These are phyloP conservation scores for Gossypium arboreum DNA, from an alignment of 345 rosid genomes.

Conservation along the genomic window DNA sequence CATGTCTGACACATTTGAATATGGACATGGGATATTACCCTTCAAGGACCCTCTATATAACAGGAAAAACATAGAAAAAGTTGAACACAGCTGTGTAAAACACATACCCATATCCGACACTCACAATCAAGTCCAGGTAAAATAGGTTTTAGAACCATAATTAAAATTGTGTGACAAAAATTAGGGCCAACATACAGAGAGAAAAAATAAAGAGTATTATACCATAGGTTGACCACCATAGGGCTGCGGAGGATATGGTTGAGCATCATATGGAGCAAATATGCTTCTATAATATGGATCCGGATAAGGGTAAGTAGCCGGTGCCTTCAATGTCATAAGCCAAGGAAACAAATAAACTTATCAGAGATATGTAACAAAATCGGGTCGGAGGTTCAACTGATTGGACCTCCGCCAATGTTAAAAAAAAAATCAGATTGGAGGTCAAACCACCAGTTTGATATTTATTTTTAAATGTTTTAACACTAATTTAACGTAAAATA, in stretches of 20 bases:
- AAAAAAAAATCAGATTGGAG: no score
- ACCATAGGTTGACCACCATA: conserved; percentile 80
- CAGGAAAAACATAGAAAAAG: no score
- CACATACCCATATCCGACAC: no score
- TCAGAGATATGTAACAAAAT: conserved; percentile 13
- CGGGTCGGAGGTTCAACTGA: not conserved
- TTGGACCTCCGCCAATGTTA: no score
- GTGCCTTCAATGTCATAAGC: conserved; percentile 50
- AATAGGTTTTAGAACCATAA: not conserved
- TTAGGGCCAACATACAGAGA: not conserved
- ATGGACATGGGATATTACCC: no score
- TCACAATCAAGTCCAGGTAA: no score
- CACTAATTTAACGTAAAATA: no score
- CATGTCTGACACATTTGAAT: no score
- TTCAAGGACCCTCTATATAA: no score
- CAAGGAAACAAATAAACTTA: conserved; percentile 12
- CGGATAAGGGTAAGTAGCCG: conserved; percentile 77
- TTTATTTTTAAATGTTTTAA: no score
- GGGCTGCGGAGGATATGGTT: conserved; percentile 67
- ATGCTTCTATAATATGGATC: conserved; percentile 94
- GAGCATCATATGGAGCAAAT: conserved; percentile 78
- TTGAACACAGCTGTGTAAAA: no score
- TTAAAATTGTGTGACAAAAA: not conserved
- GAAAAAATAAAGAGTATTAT: conserved; percentile 15
- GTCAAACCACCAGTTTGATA: no score